Evolutionary conservation across 2,329 filamentous ascomycete species (phyloP).

Genomic region (Albophoma yamanashiensis): DNA sequence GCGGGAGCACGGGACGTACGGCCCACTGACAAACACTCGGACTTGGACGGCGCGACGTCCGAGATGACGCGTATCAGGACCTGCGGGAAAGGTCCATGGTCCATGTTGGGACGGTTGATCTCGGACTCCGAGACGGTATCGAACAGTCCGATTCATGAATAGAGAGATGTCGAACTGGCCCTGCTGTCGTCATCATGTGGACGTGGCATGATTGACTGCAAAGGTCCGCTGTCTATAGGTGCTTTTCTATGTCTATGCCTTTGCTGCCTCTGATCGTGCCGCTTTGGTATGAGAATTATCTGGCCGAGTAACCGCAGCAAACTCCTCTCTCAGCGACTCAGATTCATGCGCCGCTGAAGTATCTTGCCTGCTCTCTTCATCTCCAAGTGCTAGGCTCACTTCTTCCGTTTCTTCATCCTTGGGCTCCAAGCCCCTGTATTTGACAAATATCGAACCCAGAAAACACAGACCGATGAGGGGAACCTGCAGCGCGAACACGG

Average conservation of each 20-base stretch:
- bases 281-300: neutral
- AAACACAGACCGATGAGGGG: constrained; percentile 23
- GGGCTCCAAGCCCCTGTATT: constrained; percentile 33
- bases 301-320: too few species aligned
- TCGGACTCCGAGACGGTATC: neutral
- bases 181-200: neutral
- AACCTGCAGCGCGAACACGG: constrained; percentile 46
- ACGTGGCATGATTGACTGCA: neutral
- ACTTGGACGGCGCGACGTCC: neutral
- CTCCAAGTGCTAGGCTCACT: neutral
- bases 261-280: neutral
- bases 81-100: neutral
- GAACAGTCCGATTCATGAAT: neutral
- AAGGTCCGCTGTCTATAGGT: too few species aligned
- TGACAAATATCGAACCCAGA: constrained; percentile 28
- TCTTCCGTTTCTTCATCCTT: neutral
- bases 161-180: neutral
- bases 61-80: neutral
- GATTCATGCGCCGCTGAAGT: neutral
- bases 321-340: neutral
- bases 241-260: neutral
- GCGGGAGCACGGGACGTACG: neutral
- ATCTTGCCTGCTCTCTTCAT: neutral
- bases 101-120: neutral
- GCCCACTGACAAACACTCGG: neutral